These are phyloP conservation scores for Fonsecaea pedrosoi DNA, from an alignment of 2,329 filamentous ascomycete species.

Conservation along the genomic window DNA sequence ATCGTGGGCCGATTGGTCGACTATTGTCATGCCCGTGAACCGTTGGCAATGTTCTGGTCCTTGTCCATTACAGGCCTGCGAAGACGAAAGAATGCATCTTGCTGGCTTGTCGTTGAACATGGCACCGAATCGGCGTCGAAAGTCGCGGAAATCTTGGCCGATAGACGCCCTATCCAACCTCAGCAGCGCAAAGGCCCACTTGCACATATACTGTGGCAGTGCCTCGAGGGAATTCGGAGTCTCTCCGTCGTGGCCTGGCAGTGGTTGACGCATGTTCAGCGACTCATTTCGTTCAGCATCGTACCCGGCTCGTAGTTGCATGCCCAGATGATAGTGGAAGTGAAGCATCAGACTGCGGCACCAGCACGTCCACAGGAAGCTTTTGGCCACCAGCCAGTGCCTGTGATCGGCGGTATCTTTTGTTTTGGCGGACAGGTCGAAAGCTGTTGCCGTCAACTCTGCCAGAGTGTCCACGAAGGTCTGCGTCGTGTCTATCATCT, in stretches of 20 bases:
- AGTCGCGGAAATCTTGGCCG: neutral
- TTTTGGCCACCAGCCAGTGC: neutral
- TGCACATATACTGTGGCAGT: slow-evolving; percentile 2
- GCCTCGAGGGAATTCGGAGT: neutral
- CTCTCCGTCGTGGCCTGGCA: neutral
- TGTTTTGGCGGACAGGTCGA: neutral
- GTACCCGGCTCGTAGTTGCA: slow-evolving; percentile 1
- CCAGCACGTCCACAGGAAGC: neutral
- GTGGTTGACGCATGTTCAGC: neutral
- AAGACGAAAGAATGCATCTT: neutral
- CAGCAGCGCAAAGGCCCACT: neutral
- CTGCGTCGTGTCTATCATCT: neutral
- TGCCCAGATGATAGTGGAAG: neutral
- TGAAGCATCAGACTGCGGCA: neutral
- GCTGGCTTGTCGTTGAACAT: neutral
- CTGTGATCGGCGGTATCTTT: neutral
- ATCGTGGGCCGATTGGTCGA: neutral
- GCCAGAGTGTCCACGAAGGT: neutral
- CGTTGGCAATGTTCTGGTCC: neutral
- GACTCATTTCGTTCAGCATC: neutral
- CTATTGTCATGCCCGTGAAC: neutral
- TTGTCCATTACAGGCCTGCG: neutral
- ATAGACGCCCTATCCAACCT: neutral
- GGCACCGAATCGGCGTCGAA: neutral
- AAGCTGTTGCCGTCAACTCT: neutral